Evolutionary conservation across 73 alveolate genomes (phyloP), one percentile per base, ranked within the genome.

Genomic region (Paramecium biaurelia): DNA sequence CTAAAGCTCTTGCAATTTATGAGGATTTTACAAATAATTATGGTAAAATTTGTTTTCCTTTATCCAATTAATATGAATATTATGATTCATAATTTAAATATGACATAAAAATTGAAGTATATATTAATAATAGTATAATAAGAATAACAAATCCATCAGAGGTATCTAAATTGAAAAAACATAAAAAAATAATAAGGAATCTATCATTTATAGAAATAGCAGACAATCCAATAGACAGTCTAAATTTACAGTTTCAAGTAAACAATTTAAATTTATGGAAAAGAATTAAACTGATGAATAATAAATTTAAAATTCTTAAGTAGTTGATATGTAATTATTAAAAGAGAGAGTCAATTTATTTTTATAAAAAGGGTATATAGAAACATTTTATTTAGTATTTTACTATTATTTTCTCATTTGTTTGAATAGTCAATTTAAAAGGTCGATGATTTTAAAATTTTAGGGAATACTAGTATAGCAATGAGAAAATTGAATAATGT

Each of bases 21-120:
- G 94, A 89, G 15, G 94, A 89, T 45, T 89, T 89, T 37, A 76
- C 70, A 2, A 89, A 82, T 70, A 82, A 89, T 28, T 89, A 70
- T 72, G 94, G 94, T 8, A 89, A 89, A 45, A 72, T 89, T 10
- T 43, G 63, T 30, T 79, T 79, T 43, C 90, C 90, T 20, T 14
- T 79, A 14, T 32, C 63, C 2, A 79, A 79, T 79, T 4, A 23
- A 23, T 18, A 23, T 79, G 90, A 79, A 30, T 79, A 32, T 10
- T 79, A 79, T 79, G 90, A 79, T 79, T 24, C 74, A 24, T 5
- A 79, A 41, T 79, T 42, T 45, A 79, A 79, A 23, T 79, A 79
- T 45, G 72, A 79, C 56, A 63, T 79, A 4, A 47, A 47, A 41
- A 47, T 79, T 12, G 90, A 79, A 14, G 90, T 79, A 79, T 24